These are phyloP conservation scores for Manihot esculenta DNA, from an alignment of 441 rosid genomes.

Conservation along the genomic window DNA sequence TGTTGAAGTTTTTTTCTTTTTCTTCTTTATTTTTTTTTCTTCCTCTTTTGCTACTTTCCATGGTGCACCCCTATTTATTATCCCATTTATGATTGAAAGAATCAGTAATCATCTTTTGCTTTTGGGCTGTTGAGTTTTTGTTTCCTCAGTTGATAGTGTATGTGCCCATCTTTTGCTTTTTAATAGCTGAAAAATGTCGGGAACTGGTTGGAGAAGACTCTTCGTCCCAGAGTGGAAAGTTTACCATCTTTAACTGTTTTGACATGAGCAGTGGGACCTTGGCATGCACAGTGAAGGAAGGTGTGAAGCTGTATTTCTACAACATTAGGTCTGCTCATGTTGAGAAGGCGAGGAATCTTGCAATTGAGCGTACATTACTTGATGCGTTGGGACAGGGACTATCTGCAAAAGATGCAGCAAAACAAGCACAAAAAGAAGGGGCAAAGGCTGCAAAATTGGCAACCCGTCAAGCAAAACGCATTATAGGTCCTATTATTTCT, in stretches of 20 bases:
- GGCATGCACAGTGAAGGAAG: conserved; percentile 83
- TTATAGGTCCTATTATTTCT: conserved; percentile 82
- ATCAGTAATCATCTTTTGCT: no score
- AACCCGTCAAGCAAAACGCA: conserved; percentile 70
- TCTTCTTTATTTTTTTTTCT: no score
- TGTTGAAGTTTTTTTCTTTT: neutral
- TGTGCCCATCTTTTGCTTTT: neutral
- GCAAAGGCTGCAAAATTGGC: conserved; percentile 84
- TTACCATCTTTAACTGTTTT: conserved; percentile 78
- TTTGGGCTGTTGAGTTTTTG: neutral
- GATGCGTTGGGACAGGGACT: conserved; percentile 64
- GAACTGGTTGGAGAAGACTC: conserved; percentile 71
- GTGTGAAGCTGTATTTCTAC: conserved; percentile 80
- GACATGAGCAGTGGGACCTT: conserved; percentile 84
- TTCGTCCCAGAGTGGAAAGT: conserved; percentile 86
- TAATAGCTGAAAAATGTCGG: conserved; percentile 83
- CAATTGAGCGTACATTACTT: conserved; percentile 61
- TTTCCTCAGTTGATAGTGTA: neutral
- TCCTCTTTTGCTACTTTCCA: no score
- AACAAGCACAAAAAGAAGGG: conserved; percentile 69
- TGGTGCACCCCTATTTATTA: neutral
- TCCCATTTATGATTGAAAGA: neutral
- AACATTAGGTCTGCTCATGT: conserved; percentile 77
- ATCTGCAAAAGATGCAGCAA: conserved; percentile 60
- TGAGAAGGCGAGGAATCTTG: conserved; percentile 56